Percentiles rank a stretch among this genome's conserved stretches.
phyloP scores from a whole-genome alignment of 768 basidiomycete genomes.

The Boletales sp. region DNA sequence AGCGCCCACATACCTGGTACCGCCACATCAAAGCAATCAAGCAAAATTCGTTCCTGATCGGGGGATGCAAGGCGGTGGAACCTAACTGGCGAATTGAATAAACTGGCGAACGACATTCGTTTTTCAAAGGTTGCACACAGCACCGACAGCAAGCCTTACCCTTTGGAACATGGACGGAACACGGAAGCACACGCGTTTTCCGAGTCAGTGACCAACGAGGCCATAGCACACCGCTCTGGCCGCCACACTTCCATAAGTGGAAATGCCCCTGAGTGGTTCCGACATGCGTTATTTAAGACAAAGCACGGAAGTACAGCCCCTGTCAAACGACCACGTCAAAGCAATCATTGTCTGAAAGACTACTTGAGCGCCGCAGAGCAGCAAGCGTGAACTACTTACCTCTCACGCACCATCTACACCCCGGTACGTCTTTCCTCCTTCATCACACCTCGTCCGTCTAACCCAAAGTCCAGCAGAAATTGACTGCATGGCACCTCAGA shows the following conservation, averaged over 20 bases:
- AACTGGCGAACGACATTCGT: no score
- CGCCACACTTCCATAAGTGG: constrained; percentile 21
- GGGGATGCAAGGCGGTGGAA: constrained; percentile 1
- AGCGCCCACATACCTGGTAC: constrained; percentile 7
- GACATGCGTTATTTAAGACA: constrained; percentile 9
- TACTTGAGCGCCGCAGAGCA: constrained; percentile 22
- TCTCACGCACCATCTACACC: neutral
- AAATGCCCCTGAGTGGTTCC: constrained; percentile 20
- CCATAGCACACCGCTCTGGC: constrained; percentile 1
- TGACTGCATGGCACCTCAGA: constrained; percentile 24
- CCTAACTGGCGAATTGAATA: no score
- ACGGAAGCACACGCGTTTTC: no score
- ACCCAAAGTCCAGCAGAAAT: neutral
- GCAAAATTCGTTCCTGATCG: neutral
- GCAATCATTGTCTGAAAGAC: constrained; percentile 2
- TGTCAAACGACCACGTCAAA: constrained; percentile 17
- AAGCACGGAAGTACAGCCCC: constrained; percentile 14
- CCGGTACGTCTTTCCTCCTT: neutral
- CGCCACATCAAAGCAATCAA: constrained; percentile 1
- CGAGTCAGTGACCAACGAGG: neutral
- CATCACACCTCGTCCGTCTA: neutral
- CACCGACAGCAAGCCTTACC: no score
- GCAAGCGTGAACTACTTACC: neutral
- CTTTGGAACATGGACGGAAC: no score
- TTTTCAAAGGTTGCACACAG: no score